Percentiles rank a stretch among this genome's conserved stretches.
These are phyloP conservation scores for Pleochaeta shiraiana DNA, from an alignment of 2,329 filamentous ascomycete species.

Conservation along the genomic window DNA sequence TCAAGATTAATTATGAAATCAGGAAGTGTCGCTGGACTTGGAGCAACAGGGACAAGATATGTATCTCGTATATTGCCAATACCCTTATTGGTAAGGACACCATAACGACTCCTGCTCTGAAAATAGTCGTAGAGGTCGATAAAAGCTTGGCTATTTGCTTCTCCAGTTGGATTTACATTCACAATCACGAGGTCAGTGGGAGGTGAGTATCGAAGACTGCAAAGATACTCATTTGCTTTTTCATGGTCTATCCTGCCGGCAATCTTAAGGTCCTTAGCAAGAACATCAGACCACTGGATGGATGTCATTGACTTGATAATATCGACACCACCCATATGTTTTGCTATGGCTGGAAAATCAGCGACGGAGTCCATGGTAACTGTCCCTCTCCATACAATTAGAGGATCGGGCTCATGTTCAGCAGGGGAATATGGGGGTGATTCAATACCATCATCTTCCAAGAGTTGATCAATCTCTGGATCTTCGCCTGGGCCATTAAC, in stretches of 20 bases:
- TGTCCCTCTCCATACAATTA: constrained; percentile 57
- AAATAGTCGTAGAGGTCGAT: constrained; percentile 77
- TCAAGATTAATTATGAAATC: constrained; percentile 80
- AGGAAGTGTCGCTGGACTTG: constrained; percentile 47
- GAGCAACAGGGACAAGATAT: constrained; percentile 70
- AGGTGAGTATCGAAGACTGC: constrained; percentile 59
- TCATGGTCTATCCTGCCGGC: constrained; percentile 63
- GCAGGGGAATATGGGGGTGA: constrained; percentile 69
- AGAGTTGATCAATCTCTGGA: constrained; percentile 71
- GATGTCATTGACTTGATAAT: constrained; percentile 33
- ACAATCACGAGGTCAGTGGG: constrained; percentile 72
- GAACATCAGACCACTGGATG: constrained; percentile 43
- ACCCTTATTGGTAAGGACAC: constrained; percentile 61
- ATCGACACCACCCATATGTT: constrained; percentile 68
- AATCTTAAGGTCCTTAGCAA: constrained; percentile 47
- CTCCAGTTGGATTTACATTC: constrained; percentile 41
- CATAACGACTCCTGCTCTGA: constrained; percentile 57
- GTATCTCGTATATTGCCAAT: constrained; percentile 65
- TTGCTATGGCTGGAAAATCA: constrained; percentile 54
- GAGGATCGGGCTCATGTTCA: constrained; percentile 46
- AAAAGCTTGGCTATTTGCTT: constrained; percentile 39
- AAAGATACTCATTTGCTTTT: constrained; percentile 78
- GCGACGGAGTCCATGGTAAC: constrained; percentile 58
- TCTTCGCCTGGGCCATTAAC: constrained; percentile 45
- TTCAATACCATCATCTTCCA: constrained; percentile 57